Evolutionary conservation across 1,284 basidiomycete genomes (phyloP).

Genomic region (Trametes sp.): DNA sequence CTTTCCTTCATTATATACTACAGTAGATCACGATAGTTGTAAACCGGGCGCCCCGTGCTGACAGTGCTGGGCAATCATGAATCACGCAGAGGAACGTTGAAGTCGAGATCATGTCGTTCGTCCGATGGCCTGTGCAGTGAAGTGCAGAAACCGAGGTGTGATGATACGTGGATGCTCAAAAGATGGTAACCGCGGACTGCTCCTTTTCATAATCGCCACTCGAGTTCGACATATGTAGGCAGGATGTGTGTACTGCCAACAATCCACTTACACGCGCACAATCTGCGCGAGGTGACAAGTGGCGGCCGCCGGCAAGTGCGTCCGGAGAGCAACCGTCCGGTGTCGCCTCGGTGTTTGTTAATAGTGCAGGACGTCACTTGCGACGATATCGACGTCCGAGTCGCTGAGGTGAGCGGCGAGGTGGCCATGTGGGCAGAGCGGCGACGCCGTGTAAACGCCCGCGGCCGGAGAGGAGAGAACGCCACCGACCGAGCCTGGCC

Average conservation of each 20-base stretch:
- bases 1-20: conserved; percentile 25
- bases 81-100: conserved; percentile 25
- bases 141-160: no score
- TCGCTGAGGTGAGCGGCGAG: background rate
- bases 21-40: conserved; percentile 34
- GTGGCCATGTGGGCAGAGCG: background rate
- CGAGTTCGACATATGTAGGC: no score
- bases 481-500: background rate
- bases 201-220: no score
- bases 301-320: no score
- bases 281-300: no score
- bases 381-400: background rate
- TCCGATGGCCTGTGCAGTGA: background rate
- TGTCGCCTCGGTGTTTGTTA: conserved; percentile 2
- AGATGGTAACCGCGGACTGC: no score
- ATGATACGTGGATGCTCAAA: no score
- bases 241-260: no score
- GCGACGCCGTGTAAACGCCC: background rate
- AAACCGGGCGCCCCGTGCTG: conserved; percentile 23
- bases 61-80: conserved; percentile 14
- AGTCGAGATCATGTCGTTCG: conserved; percentile 7
- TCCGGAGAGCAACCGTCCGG: background rate
- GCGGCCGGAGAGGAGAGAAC: background rate
- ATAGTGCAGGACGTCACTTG: background rate
- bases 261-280: no score